Percentiles rank a stretch among this genome's conserved stretches.
phyloP scores from a whole-genome alignment of 2,329 filamentous ascomycete species.

The Ascochyta viciae-villosae region DNA sequence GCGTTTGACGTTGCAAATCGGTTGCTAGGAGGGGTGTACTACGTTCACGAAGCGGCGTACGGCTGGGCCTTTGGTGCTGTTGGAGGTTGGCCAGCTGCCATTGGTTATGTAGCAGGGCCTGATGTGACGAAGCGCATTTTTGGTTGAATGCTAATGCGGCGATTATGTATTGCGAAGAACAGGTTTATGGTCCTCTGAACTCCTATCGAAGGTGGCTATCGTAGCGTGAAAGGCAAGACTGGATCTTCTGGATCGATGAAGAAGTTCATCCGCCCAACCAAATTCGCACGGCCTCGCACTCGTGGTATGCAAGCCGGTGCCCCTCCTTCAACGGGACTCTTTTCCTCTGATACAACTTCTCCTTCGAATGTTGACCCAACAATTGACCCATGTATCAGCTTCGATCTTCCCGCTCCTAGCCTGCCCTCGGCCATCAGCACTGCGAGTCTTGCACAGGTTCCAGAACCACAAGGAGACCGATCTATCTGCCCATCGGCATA shows the following conservation, averaged over 20 bases:
- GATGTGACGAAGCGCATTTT: too few species aligned
- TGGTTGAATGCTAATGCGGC: too few species aligned
- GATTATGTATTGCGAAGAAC: neutral
- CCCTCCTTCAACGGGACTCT: constrained; percentile 10
- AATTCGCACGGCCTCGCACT: constrained; percentile 15
- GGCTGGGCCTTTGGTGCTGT: too few species aligned
- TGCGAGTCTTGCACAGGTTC: constrained; percentile 17
- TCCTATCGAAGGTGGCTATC: neutral
- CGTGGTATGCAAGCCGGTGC: constrained; percentile 15
- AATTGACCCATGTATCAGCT: constrained; percentile 25
- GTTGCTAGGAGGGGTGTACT: too few species aligned
- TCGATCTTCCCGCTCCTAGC: constrained; percentile 4
- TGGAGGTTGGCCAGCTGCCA: too few species aligned
- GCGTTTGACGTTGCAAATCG: too few species aligned
- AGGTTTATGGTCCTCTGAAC: neutral
- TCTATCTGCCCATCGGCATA: constrained; percentile 21
- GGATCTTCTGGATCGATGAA: neutral
- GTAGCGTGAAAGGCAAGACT: neutral
- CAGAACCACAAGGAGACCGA: constrained; percentile 20
- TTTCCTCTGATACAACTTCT: constrained; percentile 2
- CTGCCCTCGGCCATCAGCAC: constrained; percentile 15
- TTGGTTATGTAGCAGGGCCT: too few species aligned
- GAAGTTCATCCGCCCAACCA: constrained; percentile 19
- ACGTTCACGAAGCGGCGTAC: too few species aligned
- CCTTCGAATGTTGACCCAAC: constrained; percentile 20